phyloP scores from a whole-genome alignment of 768 basidiomycete genomes.

The Tulasnella sp. region DNA sequence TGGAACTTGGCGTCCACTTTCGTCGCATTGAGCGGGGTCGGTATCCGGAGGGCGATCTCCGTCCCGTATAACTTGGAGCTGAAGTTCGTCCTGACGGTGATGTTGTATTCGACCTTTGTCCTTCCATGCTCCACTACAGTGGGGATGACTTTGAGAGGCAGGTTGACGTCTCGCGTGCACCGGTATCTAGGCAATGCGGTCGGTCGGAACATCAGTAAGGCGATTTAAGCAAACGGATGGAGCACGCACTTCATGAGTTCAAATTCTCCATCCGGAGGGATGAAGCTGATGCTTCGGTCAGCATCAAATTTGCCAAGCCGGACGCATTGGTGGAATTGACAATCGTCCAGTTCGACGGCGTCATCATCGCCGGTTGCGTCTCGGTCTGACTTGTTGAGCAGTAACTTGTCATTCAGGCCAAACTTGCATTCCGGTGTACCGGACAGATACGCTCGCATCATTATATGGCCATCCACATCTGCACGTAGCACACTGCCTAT shows the following conservation, averaged over 20 bases:
- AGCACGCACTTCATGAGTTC: slow-evolving; percentile 81
- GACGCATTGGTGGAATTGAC: slow-evolving; percentile 98
- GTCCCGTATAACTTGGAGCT: slow-evolving; percentile 87
- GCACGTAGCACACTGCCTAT: slow-evolving; percentile 86
- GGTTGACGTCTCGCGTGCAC: slow-evolving; percentile 89
- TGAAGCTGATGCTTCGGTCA: slow-evolving; percentile 87
- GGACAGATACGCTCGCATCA: slow-evolving; percentile 94
- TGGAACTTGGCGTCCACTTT: slow-evolving; percentile 85
- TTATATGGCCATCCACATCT: slow-evolving; percentile 94
- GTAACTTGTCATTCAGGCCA: slow-evolving; percentile 95
- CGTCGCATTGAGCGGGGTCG: slow-evolving; percentile 92
- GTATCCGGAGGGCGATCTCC: slow-evolving; percentile 85
- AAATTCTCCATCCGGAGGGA: slow-evolving; percentile 98
- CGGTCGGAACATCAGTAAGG: not conserved
- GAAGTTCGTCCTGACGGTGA: slow-evolving; percentile 83
- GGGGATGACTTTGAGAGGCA: slow-evolving; percentile 80
- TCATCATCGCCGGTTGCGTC: slow-evolving; percentile 23
- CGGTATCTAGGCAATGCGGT: slow-evolving; percentile 58
- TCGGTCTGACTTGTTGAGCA: slow-evolving; percentile 67
- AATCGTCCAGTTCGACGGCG: slow-evolving; percentile 94
- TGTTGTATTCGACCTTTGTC: slow-evolving; percentile 78
- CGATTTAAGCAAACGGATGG: not conserved
- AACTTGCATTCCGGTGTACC: slow-evolving; percentile 99
- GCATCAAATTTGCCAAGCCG: slow-evolving; percentile 90
- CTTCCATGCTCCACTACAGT: slow-evolving; percentile 92